A percentile compares a stretch with the other conserved stretches of the same genome.
Conservation (phyloP, 805 yeast species). For the Cyberlindnera galapagoensis region DNA sequence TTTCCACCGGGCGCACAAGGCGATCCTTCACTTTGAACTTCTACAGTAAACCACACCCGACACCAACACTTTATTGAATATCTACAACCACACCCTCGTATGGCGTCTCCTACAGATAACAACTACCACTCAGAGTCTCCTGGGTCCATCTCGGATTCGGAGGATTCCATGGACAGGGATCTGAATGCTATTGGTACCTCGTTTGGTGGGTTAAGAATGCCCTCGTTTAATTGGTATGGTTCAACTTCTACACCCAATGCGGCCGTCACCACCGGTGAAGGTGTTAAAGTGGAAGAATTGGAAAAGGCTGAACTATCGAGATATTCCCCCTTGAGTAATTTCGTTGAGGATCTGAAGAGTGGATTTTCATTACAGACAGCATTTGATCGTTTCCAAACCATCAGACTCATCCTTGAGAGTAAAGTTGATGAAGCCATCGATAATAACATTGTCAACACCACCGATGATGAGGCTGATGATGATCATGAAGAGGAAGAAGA, state of each 20-base stretch:
- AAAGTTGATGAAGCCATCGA: conserved; percentile 26
- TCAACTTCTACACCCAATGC: conserved; percentile 1
- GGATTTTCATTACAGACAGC: conserved; percentile 49
- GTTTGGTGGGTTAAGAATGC: conserved; percentile 17
- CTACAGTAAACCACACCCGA: too few relatives aligned
- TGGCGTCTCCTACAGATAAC: too few relatives aligned
- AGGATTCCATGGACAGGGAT: conserved; percentile 36
- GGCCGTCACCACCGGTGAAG: too few relatives aligned
- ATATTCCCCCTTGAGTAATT: conserved; percentile 26
- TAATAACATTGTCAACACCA: conserved; percentile 23
- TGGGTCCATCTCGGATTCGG: conserved; percentile 16
- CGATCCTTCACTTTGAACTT: too few relatives aligned
- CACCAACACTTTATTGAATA: too few relatives aligned
- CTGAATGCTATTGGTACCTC: conserved; percentile 50
- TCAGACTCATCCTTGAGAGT: conserved; percentile 25
- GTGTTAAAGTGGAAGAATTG: background rate
- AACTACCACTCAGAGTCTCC: conserved; percentile 2
- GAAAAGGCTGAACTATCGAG: conserved; percentile 11
- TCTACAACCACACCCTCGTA: too few relatives aligned
- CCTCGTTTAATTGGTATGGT: conserved; percentile 17
- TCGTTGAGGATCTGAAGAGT: conserved; percentile 30
- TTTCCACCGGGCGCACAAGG: too few relatives aligned
- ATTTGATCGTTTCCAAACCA: conserved; percentile 41
- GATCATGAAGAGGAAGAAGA: too few relatives aligned
- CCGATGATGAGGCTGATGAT: conserved; percentile 35